Evolutionary conservation across 495 filamentous ascomycete genomes (phyloP), one percentile per base, ranked within the genome.

Genomic region (Ramalina intermedia): DNA sequence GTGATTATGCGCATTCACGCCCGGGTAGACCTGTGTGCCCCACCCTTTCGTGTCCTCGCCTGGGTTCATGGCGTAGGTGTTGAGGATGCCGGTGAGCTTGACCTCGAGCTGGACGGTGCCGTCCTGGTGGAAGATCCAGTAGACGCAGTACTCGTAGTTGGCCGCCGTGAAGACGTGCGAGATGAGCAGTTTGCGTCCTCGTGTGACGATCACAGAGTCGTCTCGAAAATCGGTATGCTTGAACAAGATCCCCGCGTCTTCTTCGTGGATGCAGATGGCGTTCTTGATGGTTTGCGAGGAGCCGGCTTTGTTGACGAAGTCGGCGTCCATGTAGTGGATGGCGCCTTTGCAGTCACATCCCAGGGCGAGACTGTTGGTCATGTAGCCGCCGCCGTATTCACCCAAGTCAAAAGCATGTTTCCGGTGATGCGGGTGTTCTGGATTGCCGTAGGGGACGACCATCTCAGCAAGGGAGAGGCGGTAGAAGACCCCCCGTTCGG

Each of bases 151-250:
- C 65, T 96, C 90, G 67, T 96, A 96, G 69, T 96, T 96, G 43
- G 89, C 87, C 8, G 89, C 90, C 1, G 90, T 96, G 69, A 96
- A 94, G 57, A 95, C 83, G 47, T 94, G 90, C 20, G 86, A 89
- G 58, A 96, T 73, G 54, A 96, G 72, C 48, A 96, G 73, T 58
- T 93, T 94, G 13, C 89, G 78, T 27, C 78, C 88, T 39, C 90
- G 81, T 12, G 88, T 94, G 20, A 94, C 85, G 46, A 93, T 83
- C 43, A 81, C 76, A 0, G 83, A 84, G 39, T 89, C 82, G 61
- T 95, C 89, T 43, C 90, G 81, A 77, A 94, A 96, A 63, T 96
- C 89, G 41, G 80, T 86, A 69, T 96, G 90, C 68, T 96, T 96
- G 73, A 91, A 95, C 9, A 96, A 72, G 50, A 96, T 91, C 6